These are phyloP conservation scores for Auriscalpium vulgare DNA, from an alignment of 768 basidiomycete species.

Conservation along the genomic window DNA sequence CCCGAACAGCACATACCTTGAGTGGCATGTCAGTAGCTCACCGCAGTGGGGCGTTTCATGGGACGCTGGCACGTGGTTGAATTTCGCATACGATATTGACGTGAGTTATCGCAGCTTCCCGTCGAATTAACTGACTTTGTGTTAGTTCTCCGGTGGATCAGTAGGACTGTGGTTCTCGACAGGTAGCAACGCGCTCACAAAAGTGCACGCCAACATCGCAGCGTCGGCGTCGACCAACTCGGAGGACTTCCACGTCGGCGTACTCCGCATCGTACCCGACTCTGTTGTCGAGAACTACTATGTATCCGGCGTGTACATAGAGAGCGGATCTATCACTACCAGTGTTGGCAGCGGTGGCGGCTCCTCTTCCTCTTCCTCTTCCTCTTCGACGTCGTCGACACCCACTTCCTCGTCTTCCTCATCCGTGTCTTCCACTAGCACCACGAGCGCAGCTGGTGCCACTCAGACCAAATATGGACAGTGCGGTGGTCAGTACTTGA, in stretches of 20 bases:
- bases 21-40: constrained; percentile 42
- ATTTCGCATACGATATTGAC: constrained; percentile 61
- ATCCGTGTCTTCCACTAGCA: constrained; percentile 20
- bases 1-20: constrained; percentile 39
- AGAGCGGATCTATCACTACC: constrained; percentile 48
- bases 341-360: constrained; percentile 30
- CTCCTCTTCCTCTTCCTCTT: constrained; percentile 4
- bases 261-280: constrained; percentile 45
- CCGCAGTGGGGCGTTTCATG: constrained; percentile 45
- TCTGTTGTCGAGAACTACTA: constrained; percentile 47
- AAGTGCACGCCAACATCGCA: constrained; percentile 39
- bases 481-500: constrained; percentile 35
- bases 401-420: constrained; percentile 20
- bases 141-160: constrained; percentile 41
- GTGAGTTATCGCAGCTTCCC: constrained; percentile 24
- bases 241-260: constrained; percentile 54
- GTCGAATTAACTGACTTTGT: neutral
- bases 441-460: constrained; percentile 31
- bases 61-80: constrained; percentile 49
- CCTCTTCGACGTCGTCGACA: constrained; percentile 9
- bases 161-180: constrained; percentile 55
- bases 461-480: constrained; percentile 41
- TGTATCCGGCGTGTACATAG: constrained; percentile 53
- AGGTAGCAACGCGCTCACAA: constrained; percentile 36
- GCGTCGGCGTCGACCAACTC: constrained; percentile 51